phyloP scores from a whole-genome alignment of 768 basidiomycete genomes.

The Pisolithus orientalis region DNA sequence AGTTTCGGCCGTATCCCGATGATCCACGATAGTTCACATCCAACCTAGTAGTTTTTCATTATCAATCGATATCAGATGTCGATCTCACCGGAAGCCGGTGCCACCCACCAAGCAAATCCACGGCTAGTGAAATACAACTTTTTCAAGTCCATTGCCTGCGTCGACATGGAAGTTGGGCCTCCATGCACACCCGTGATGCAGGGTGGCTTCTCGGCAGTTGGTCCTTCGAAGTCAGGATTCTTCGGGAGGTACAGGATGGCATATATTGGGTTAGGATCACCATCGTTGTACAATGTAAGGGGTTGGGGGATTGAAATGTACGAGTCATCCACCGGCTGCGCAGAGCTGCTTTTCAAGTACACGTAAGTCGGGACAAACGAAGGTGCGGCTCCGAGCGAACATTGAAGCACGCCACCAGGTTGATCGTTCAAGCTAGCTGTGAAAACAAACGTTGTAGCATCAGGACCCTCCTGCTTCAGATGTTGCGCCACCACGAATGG shows the following conservation, averaged over 20 bases:
- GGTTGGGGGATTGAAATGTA: slow-evolving; percentile 12
- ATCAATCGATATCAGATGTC: not conserved
- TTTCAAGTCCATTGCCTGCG: slow-evolving; percentile 43
- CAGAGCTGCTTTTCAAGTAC: too few species aligned
- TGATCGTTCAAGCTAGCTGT: not conserved
- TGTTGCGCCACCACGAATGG: slow-evolving; percentile 10
- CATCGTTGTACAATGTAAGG: not conserved
- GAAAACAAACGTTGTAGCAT: slow-evolving; percentile 7
- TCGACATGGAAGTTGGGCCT: slow-evolving; percentile 50
- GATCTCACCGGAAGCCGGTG: not conserved
- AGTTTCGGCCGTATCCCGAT: too few species aligned
- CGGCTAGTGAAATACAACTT: slow-evolving; percentile 63
- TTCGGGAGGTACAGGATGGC: slow-evolving; percentile 57
- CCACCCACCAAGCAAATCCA: slow-evolving; percentile 62
- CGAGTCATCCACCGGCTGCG: too few species aligned
- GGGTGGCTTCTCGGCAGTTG: slow-evolving; percentile 55
- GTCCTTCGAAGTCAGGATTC: slow-evolving; percentile 50
- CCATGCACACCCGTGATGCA: slow-evolving; percentile 61
- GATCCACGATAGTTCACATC: slow-evolving; percentile 23
- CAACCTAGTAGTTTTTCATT: slow-evolving; percentile 36
- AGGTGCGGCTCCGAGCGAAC: not conserved
- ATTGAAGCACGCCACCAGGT: slow-evolving; percentile 8
- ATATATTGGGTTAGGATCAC: slow-evolving; percentile 31
- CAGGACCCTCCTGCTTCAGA: not conserved
- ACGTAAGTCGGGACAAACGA: too few species aligned